phyloP scores from a whole-genome alignment of 164 flowering plant genomes.

The Magnolia sinica region DNA sequence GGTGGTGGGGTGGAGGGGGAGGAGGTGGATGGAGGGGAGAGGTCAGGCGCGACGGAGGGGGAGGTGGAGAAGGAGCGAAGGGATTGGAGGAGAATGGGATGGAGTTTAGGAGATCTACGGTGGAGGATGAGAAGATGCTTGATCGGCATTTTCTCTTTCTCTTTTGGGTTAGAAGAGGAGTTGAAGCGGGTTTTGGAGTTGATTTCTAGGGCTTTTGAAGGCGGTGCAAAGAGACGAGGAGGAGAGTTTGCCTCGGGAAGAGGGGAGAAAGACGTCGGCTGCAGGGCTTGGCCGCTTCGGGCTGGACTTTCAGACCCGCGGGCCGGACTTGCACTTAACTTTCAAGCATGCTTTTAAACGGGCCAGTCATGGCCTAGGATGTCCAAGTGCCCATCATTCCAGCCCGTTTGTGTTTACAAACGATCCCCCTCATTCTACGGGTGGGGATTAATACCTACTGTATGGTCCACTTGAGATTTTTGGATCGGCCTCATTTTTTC shows the following conservation, averaged over 20 bases:
- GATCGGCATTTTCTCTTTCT: conserved; percentile 19
- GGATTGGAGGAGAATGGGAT: conserved; percentile 3
- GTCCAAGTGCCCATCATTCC: no score
- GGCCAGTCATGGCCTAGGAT: no score
- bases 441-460: no score
- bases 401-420: no score
- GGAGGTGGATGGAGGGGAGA: conserved; percentile 19
- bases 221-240: background rate
- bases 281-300: no score
- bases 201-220: background rate
- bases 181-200: background rate
- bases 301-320: no score
- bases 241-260: background rate
- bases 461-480: no score
- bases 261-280: no score
- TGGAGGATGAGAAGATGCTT: conserved; percentile 20
- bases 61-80: conserved; percentile 24
- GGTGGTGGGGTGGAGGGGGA: conserved; percentile 8
- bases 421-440: no score
- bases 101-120: conserved; percentile 16
- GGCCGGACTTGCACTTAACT: no score
- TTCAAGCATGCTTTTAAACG: no score
- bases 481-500: no score
- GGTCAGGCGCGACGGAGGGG: conserved; percentile 16
- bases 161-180: background rate